phyloP scores from a whole-genome alignment of 805 yeast species.

The Jamesozyma spencerorum region DNA sequence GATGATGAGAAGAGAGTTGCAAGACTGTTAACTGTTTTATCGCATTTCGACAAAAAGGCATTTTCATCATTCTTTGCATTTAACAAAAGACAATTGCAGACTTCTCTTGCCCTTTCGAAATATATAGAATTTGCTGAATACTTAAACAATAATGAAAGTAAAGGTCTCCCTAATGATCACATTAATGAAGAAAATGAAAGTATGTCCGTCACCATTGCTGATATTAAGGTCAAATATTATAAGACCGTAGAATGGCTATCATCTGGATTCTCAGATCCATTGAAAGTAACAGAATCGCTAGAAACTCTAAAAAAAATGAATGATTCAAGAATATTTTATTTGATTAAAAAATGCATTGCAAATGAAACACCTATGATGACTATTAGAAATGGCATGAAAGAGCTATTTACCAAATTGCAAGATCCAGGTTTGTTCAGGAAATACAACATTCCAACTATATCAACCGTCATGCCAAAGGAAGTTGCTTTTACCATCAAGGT shows the following conservation, averaged over 20 bases:
- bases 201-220: neutral
- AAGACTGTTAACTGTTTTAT: conserved; percentile 43
- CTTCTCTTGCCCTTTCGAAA: conserved; percentile 42
- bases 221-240: conserved; percentile 33
- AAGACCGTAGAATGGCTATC: conserved; percentile 57
- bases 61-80: conserved; percentile 60
- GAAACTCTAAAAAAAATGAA: conserved; percentile 44
- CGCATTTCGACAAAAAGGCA: conserved; percentile 46
- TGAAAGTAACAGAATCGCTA: conserved; percentile 41
- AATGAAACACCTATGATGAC: conserved; percentile 52
- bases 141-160: conserved; percentile 22
- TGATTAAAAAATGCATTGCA: conserved; percentile 45
- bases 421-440: conserved; percentile 42
- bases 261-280: conserved; percentile 44
- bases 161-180: neutral
- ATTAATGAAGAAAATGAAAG: conserved; percentile 17
- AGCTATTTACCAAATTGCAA: conserved; percentile 45
- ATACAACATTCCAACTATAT: conserved; percentile 26
- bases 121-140: conserved; percentile 41
- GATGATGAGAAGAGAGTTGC: conserved; percentile 40
- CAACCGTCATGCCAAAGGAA: conserved; percentile 37
- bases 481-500: conserved; percentile 47
- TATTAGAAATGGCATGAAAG: conserved; percentile 53
- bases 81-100: conserved; percentile 56
- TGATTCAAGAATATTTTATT: conserved; percentile 49